A percentile compares a stretch with the other conserved stretches of the same genome.
Conservation (phyloP, 495 filamentous ascomycete species). For the Bacidia gigantensis region DNA sequence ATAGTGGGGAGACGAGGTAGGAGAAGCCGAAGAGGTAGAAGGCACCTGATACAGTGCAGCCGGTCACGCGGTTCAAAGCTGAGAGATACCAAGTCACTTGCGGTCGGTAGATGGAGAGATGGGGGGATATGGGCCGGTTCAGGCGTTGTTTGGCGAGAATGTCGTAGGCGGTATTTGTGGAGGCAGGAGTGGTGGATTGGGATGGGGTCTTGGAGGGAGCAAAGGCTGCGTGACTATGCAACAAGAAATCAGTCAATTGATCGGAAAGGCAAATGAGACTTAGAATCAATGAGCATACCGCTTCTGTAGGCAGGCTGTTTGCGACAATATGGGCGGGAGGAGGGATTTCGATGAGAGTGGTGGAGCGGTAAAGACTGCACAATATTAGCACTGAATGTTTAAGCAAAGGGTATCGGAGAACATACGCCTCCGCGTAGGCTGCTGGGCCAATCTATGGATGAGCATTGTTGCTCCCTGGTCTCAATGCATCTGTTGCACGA, state of each 20-base stretch:
- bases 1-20: slow-evolving; percentile 67
- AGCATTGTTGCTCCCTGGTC: slow-evolving; percentile 36
- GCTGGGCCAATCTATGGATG: slow-evolving; percentile 50
- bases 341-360: slow-evolving; percentile 27
- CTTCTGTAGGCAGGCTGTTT: background rate
- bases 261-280: background rate
- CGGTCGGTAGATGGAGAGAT: slow-evolving; percentile 77
- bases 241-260: background rate
- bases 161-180: slow-evolving; percentile 41
- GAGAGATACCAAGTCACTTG: slow-evolving; percentile 77
- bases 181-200: slow-evolving; percentile 45
- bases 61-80: slow-evolving; percentile 68
- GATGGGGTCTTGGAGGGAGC: slow-evolving; percentile 10
- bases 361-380: slow-evolving; percentile 35
- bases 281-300: background rate
- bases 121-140: slow-evolving; percentile 71
- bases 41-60: slow-evolving; percentile 50
- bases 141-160: slow-evolving; percentile 80
- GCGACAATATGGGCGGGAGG: background rate
- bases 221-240: background rate
- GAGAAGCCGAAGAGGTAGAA: slow-evolving; percentile 74
- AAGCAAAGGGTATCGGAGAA: slow-evolving; percentile 15
- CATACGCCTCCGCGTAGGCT: slow-evolving; percentile 57
- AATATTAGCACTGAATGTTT: slow-evolving; percentile 22
- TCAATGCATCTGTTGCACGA: slow-evolving; percentile 5